Base-by-base conservation (phyloP, 441 rosid species). In the Adansonia rubrostipa region DNA sequence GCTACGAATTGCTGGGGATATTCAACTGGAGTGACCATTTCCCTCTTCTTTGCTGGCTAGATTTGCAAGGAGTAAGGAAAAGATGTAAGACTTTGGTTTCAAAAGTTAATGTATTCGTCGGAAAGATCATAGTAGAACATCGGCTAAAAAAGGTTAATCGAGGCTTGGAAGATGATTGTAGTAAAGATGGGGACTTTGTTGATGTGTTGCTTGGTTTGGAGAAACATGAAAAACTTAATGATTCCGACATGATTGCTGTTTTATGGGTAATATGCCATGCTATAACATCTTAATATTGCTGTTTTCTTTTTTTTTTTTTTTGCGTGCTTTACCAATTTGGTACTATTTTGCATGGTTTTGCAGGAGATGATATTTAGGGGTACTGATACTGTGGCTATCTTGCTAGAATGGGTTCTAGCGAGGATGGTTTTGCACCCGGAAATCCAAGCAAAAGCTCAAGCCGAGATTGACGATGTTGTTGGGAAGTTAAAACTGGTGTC, bases 281-380 rank as follows among this genome's bases (percentile, higher is more conserved):
- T 33, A 33, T 33, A 33, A 33, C 36, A 33, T 33, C 36, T 33
- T 33, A 33, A 33, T 33, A 33, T 33, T 50, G 54, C 54, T 3
- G 14, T 50, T 50, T 48, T 47, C 50, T 0, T 48, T 48, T 4
- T 48, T 48, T 48, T 10, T 33, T 33, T 48, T 10, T 40, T 48
- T 22, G 57, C 61, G 8, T n/a, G 24, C 8, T 67, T 19, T 67
- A 19, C 22, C 14, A 1, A 20, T 5, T 50, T 0, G 11, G 19
- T 13, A 1, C 15, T 9, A 6, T 53, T 48, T 66, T 68, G 22
- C 47, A n/a, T 2, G 8, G 67, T 3, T 3, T 74, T 72, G 11
- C 83, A 93, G 97, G 98, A 93, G 71, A 92, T 93, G 97, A 88
- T 92, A 4, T 93, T 93, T 63, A 83, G 98, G 79, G 98, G 98